phyloP scores from a whole-genome alignment of 768 basidiomycete species.

The Leccinum longicurvipes region DNA sequence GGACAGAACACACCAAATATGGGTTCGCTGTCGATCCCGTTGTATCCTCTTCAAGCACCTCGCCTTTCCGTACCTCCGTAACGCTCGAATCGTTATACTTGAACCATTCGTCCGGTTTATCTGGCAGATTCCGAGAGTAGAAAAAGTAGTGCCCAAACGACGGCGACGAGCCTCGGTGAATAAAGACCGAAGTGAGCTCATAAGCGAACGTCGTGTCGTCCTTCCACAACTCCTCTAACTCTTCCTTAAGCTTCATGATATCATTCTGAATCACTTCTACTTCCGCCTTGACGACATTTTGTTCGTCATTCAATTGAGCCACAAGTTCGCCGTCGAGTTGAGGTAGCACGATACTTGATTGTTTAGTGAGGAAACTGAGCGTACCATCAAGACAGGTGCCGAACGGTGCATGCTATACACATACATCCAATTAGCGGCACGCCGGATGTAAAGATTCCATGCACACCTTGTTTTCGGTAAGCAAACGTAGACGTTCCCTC shows the following conservation, averaged over 20 bases:
- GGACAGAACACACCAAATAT: conserved; percentile 61
- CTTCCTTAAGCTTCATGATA: conserved; percentile 54
- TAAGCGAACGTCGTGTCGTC: conserved; percentile 68
- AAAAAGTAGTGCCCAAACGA: conserved; percentile 96
- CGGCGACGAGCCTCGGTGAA: conserved; percentile 86
- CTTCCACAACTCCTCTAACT: conserved; percentile 74
- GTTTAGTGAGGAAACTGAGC: conserved; percentile 52
- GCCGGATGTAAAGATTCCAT: not conserved
- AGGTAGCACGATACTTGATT: conserved; percentile 41
- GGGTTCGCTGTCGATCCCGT: conserved; percentile 91
- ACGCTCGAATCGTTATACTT: conserved; percentile 96
- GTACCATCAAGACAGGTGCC: conserved; percentile 53
- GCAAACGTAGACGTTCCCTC: conserved; percentile 63
- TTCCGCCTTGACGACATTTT: conserved; percentile 48
- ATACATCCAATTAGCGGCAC: not conserved
- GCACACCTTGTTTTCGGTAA: conserved; percentile 71
- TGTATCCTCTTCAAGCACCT: conserved; percentile 86
- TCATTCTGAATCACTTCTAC: conserved; percentile 52
- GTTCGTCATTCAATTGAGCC: conserved; percentile 50
- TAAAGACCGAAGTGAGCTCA: conserved; percentile 91
- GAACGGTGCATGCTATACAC: conserved; percentile 61
- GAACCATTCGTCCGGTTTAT: conserved; percentile 82
- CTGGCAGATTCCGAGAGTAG: conserved; percentile 85
- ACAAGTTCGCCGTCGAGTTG: conserved; percentile 63
- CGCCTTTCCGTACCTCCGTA: conserved; percentile 67